These are phyloP conservation scores for Handroanthus guayacan DNA, from an alignment of 257 asterid species.

Conservation along the genomic window DNA sequence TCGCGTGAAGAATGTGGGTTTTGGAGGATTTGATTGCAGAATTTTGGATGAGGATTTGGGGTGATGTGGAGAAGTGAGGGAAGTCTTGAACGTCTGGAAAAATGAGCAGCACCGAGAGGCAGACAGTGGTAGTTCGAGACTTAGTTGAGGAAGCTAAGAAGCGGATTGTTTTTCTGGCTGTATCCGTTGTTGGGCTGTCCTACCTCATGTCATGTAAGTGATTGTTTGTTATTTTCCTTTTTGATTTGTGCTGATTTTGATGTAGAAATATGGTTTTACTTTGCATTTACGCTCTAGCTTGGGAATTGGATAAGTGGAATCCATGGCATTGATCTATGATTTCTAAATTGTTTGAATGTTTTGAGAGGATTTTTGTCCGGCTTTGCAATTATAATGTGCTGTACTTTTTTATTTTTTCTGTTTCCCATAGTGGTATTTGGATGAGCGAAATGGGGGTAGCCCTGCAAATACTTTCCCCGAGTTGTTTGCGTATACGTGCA, in stretches of 20 bases:
- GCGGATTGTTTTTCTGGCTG: slow-evolving; percentile 52
- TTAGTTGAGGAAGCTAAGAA: slow-evolving; percentile 64
- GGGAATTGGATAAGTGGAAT: slow-evolving; percentile 24
- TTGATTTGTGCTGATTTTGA: slow-evolving; percentile 5
- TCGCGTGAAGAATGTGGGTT: too few relatives aligned
- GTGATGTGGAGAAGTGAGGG: slow-evolving; percentile 35
- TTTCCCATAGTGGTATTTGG: slow-evolving; percentile 23
- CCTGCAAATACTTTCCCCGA: neutral
- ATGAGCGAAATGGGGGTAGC: neutral
- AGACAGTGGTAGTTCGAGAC: slow-evolving; percentile 48
- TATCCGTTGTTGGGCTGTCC: slow-evolving; percentile 59
- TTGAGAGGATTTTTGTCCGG: slow-evolving; percentile 6
- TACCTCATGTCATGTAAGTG: slow-evolving; percentile 64
- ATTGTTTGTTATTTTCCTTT: slow-evolving; percentile 23
- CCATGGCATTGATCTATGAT: slow-evolving; percentile 9
- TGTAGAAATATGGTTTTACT: slow-evolving; percentile 22
- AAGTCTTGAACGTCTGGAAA: slow-evolving; percentile 25
- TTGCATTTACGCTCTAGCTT: slow-evolving; percentile 11
- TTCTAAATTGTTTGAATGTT: slow-evolving; percentile 7
- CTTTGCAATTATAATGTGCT: neutral
- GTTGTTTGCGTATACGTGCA: slow-evolving; percentile 8
- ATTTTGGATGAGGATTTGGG: slow-evolving; percentile 37
- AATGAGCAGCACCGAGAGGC: slow-evolving; percentile 54
- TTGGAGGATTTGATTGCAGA: slow-evolving; percentile 27
- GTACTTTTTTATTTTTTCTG: neutral